phyloP scores from a whole-genome alignment of 768 basidiomycete genomes.

The Calocybe indica region DNA sequence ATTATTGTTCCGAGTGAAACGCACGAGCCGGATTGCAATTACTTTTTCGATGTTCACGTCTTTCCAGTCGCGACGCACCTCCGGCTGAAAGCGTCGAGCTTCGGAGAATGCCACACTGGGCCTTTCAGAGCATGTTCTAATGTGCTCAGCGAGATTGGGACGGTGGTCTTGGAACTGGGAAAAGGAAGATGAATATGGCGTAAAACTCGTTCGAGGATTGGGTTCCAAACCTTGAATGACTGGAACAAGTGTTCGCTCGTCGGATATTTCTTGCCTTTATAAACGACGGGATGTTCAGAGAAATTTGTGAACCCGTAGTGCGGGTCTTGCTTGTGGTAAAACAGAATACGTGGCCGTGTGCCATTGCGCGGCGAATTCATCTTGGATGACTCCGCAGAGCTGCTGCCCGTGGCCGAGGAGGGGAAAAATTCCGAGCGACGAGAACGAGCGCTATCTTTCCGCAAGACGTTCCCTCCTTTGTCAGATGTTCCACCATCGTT shows the following conservation, averaged over 20 bases:
- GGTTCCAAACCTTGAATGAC: conserved; percentile 55
- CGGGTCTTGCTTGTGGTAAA: conserved; percentile 59
- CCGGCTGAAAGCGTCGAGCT: conserved; percentile 57
- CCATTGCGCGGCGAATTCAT: conserved; percentile 2
- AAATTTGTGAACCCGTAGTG: conserved; percentile 74
- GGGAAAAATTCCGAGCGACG: conserved; percentile 2
- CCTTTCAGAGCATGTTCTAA: conserved; percentile 55
- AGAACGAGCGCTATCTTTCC: conserved; percentile 5
- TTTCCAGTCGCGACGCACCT: conserved; percentile 62
- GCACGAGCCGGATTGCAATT: neutral
- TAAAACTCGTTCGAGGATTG: neutral
- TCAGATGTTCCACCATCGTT: too few species aligned
- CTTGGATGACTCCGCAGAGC: too few species aligned
- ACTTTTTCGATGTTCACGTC: conserved; percentile 65
- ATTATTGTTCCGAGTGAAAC: neutral
- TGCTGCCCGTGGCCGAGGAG: too few species aligned
- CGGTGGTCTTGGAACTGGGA: conserved; percentile 52
- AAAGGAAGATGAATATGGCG: conserved; percentile 6
- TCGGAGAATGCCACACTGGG: conserved; percentile 64
- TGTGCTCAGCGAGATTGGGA: conserved; percentile 63
- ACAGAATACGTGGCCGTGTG: conserved; percentile 38
- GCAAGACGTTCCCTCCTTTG: neutral
- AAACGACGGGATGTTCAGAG: conserved; percentile 57
- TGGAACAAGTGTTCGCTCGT: conserved; percentile 79
- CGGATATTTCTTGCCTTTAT: conserved; percentile 60